Evolutionary conservation across 129 eudicot genomes (phyloP).

Genomic region (Escallonia rubra): DNA sequence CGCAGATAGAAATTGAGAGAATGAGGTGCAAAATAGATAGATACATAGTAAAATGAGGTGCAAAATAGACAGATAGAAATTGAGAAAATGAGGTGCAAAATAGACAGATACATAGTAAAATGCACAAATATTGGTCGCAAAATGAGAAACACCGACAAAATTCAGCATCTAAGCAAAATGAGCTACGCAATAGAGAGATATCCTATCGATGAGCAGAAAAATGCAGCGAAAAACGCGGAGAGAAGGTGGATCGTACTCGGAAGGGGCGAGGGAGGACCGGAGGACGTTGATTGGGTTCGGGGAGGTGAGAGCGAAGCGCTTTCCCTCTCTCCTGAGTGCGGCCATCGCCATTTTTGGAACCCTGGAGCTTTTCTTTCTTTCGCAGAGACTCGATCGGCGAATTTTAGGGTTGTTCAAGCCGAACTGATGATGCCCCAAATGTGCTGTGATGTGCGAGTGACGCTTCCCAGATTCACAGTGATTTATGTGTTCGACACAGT

Average conservation of each 20-base stretch:
- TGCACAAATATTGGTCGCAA: neutral
- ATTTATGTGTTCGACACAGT: too few relatives aligned
- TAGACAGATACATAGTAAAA: neutral
- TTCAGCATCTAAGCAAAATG: neutral
- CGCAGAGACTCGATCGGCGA: too few relatives aligned
- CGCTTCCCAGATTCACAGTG: too few relatives aligned
- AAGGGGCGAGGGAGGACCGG: slow-evolving; percentile 47
- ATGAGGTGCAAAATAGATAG: neutral
- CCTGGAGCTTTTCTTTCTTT: too few relatives aligned
- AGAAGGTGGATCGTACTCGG: slow-evolving; percentile 32
- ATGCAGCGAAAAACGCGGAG: slow-evolving; percentile 1
- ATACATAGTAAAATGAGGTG: neutral
- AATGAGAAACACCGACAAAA: neutral
- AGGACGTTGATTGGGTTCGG: slow-evolving; percentile 38
- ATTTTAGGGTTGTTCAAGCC: too few relatives aligned
- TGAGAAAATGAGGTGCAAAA: neutral
- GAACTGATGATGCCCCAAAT: too few relatives aligned
- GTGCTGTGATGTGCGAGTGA: too few relatives aligned
- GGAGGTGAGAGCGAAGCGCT: slow-evolving; percentile 42
- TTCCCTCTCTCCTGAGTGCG: slow-evolving; percentile 59
- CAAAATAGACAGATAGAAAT: neutral
- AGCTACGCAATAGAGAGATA: neutral
- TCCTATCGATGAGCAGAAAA: neutral
- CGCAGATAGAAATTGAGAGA: neutral
- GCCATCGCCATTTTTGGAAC: slow-evolving; percentile 61